These are phyloP conservation scores for Suillus tomentosus DNA, from an alignment of 768 basidiomycete species.

Conservation along the genomic window DNA sequence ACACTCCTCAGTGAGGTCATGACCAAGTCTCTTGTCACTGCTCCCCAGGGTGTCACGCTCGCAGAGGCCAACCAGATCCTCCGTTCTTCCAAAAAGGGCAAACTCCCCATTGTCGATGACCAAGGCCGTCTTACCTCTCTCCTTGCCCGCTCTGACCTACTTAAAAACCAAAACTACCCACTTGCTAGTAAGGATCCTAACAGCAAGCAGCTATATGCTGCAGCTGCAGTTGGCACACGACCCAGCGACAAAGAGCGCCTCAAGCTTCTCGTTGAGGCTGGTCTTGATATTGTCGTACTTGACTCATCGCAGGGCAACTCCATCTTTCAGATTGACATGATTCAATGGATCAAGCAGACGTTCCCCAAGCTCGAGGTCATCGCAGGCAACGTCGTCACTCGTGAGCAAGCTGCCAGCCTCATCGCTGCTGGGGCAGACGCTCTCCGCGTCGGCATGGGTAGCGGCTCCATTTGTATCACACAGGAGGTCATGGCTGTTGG, in stretches of 20 bases:
- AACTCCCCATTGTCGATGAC: constrained; percentile 81
- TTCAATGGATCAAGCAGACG: constrained; percentile 86
- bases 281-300: constrained; percentile 91
- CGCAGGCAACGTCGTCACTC: constrained; percentile 96
- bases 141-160: constrained; percentile 93
- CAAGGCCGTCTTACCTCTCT: constrained; percentile 74
- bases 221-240: constrained; percentile 94
- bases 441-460: constrained; percentile 97
- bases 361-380: constrained; percentile 90
- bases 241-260: constrained; percentile 86
- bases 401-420: constrained; percentile 93
- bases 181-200: constrained; percentile 89
- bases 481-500: constrained; percentile 99
- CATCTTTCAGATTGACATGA: constrained; percentile 90
- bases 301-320: constrained; percentile 99
- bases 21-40: constrained; percentile 88
- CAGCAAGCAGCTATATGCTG: constrained; percentile 94
- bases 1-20: constrained; percentile 80
- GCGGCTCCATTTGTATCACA: constrained; percentile 98
- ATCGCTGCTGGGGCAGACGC: constrained; percentile 95
- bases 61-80: constrained; percentile 91
- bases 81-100: constrained; percentile 96
- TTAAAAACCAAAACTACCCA: constrained; percentile 97
- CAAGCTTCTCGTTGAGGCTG: constrained; percentile 84
- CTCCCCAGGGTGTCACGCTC: constrained; percentile 85